These are phyloP conservation scores for Talaromyces trachyspermus DNA, from an alignment of 495 filamentous ascomycete genomes.

Conservation along the genomic window DNA sequence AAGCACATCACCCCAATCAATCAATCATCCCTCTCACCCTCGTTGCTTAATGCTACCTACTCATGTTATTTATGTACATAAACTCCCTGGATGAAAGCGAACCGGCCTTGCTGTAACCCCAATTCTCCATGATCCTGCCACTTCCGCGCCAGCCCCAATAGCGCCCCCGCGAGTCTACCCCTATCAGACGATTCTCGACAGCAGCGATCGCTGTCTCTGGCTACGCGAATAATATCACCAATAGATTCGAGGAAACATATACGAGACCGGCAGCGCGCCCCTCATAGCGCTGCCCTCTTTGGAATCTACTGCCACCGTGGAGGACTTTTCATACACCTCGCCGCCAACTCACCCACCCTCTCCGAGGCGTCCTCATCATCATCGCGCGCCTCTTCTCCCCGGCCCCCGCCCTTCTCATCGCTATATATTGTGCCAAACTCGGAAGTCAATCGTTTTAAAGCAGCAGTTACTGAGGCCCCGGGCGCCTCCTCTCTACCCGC, in stretches of 20 bases:
- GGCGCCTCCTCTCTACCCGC: conserved; percentile 54
- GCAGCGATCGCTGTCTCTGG: neutral
- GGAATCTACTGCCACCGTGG: conserved; percentile 36
- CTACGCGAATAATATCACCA: too few relatives aligned
- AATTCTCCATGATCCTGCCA: too few relatives aligned
- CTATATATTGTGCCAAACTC: conserved; percentile 43
- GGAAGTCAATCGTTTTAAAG: conserved; percentile 42
- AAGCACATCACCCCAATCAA: too few relatives aligned
- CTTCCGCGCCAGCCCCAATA: neutral
- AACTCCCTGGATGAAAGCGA: neutral
- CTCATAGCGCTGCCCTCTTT: conserved; percentile 51
- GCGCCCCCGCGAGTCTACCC: neutral
- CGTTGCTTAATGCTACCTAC: too few relatives aligned
- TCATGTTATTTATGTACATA: too few relatives aligned
- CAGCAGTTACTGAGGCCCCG: conserved; percentile 45
- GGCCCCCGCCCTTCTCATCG: conserved; percentile 58
- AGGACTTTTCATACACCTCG: conserved; percentile 44
- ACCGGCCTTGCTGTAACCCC: too few relatives aligned
- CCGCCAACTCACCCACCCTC: conserved; percentile 56
- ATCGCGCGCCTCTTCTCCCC: conserved; percentile 42
- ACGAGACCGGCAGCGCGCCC: conserved; percentile 56
- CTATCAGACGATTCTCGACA: neutral
- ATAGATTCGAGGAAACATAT: conserved; percentile 66
- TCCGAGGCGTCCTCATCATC: conserved; percentile 56
- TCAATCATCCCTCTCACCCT: neutral